phyloP scores from a whole-genome alignment of 2,329 filamentous ascomycete genomes.

The Dothideomycetes sp. region DNA sequence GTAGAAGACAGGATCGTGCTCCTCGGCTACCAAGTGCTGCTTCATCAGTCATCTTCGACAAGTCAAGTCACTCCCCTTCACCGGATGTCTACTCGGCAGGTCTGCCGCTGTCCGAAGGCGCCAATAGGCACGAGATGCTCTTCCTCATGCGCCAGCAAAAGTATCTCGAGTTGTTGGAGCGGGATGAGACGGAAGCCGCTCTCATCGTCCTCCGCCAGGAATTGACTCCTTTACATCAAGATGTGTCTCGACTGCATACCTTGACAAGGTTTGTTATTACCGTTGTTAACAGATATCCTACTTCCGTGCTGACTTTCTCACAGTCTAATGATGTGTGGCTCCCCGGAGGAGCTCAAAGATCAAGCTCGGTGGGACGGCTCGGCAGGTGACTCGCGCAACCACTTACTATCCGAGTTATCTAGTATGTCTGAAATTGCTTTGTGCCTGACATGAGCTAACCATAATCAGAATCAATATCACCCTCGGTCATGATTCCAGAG shows the following conservation, averaged over 20 bases:
- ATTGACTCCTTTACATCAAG: conserved; percentile 73
- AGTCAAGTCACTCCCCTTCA: neutral
- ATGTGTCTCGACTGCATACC: conserved; percentile 65
- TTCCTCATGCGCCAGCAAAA: conserved; percentile 91
- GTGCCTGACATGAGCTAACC: conserved; percentile 10
- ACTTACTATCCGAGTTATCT: conserved; percentile 70
- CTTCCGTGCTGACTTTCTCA: too few species aligned
- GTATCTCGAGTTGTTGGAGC: conserved; percentile 80
- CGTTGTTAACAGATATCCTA: too few species aligned
- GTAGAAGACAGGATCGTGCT: conserved; percentile 15
- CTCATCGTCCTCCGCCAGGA: conserved; percentile 78
- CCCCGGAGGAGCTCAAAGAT: conserved; percentile 61
- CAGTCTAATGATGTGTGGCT: conserved; percentile 81
- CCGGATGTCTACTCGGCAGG: conserved; percentile 27
- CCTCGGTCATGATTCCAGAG: conserved; percentile 92
- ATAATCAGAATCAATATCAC: conserved; percentile 69
- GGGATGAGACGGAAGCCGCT: conserved; percentile 59
- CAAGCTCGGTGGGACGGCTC: conserved; percentile 83
- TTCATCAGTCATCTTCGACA: conserved; percentile 20
- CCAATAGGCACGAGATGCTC: conserved; percentile 68
- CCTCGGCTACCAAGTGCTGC: conserved; percentile 8
- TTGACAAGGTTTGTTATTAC: too few species aligned
- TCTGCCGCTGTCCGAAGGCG: conserved; percentile 62
- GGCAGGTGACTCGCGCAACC: conserved; percentile 59
- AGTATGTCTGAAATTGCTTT: conserved; percentile 42